These are phyloP conservation scores for Scleroderma citrinum DNA, from an alignment of 768 basidiomycete genomes.

Conservation along the genomic window DNA sequence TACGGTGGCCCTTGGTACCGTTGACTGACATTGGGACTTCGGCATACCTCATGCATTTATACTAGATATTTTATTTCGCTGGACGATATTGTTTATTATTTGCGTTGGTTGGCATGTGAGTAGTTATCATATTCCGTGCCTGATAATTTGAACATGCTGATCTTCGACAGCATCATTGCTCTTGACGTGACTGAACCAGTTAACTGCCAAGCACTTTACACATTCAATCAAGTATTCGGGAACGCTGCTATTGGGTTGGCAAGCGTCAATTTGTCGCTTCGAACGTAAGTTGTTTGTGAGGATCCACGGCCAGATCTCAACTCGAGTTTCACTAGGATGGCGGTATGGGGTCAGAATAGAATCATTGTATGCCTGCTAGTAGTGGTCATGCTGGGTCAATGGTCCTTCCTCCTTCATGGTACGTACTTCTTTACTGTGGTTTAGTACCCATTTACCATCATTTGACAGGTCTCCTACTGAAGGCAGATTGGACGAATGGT, in stretches of 20 bases:
- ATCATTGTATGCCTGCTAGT: conserved; percentile 49
- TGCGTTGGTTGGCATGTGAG: conserved; percentile 66
- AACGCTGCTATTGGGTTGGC: conserved; percentile 65
- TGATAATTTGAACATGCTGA: background rate
- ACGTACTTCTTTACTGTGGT: background rate
- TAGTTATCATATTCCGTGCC: conserved; percentile 1
- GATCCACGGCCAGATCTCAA: background rate
- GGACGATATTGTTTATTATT: conserved; percentile 62
- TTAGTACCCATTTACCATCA: conserved; percentile 1
- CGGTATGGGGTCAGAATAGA: conserved; percentile 59
- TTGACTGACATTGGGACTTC: background rate
- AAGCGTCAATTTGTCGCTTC: conserved; percentile 62
- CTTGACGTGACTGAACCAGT: conserved; percentile 55
- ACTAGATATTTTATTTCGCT: conserved; percentile 61
- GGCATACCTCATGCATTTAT: background rate
- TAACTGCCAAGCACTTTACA: conserved; percentile 64
- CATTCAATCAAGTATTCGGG: conserved; percentile 60
- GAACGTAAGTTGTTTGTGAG: conserved; percentile 44
- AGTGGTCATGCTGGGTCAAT: conserved; percentile 58
- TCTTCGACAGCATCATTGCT: conserved; percentile 41
- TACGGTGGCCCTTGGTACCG: conserved; percentile 63
- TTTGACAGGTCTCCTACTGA: conserved; percentile 48
- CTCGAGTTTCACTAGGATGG: conserved; percentile 41
- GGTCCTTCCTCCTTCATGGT: conserved; percentile 69
- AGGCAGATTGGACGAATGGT: conserved; percentile 46